Conservation (phyloP, 495 filamentous ascomycete species). For the Lepraria neglecta region DNA sequence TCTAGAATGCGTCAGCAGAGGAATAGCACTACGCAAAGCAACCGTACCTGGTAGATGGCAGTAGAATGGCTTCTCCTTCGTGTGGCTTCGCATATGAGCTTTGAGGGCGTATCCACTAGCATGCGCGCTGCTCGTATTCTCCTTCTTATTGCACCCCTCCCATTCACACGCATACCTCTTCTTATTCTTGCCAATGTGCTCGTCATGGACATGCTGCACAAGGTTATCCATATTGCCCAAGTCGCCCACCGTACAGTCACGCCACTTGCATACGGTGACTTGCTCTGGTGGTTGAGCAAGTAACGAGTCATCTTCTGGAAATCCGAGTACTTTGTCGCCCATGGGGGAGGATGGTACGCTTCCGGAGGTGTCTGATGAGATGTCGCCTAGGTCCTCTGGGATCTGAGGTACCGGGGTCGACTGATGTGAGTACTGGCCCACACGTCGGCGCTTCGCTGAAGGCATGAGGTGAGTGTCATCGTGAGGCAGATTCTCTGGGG, state of each 20-base stretch:
- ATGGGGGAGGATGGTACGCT: constrained; percentile 54
- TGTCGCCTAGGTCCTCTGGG: constrained; percentile 47
- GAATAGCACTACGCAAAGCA: background rate
- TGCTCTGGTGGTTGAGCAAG: constrained; percentile 59
- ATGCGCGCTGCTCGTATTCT: constrained; percentile 57
- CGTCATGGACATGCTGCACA: constrained; percentile 87
- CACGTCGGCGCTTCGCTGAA: constrained; percentile 48
- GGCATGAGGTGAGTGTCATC: constrained; percentile 39
- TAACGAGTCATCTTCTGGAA: constrained; percentile 70
- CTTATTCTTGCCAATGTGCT: constrained; percentile 78
- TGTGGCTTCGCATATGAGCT: constrained; percentile 97
- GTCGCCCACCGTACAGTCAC: constrained; percentile 73
- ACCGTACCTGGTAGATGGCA: constrained; percentile 80
- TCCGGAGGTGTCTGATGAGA: constrained; percentile 84
- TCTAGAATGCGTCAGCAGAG: constrained; percentile 47
- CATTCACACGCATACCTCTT: constrained; percentile 93
- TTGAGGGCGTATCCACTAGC: constrained; percentile 91
- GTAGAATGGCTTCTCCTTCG: constrained; percentile 96
- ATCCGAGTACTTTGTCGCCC: constrained; percentile 42
- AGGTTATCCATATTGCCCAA: constrained; percentile 88
- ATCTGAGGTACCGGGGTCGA: constrained; percentile 40
- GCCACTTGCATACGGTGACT: constrained; percentile 83
- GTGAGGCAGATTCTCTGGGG: constrained; percentile 26
- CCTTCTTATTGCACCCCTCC: constrained; percentile 80
- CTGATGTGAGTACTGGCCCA: constrained; percentile 45